Evolutionary conservation across 73 alveolate species (phyloP), one percentile per base, ranked within the genome.

Genomic region (Paramecium sexaurelia): DNA sequence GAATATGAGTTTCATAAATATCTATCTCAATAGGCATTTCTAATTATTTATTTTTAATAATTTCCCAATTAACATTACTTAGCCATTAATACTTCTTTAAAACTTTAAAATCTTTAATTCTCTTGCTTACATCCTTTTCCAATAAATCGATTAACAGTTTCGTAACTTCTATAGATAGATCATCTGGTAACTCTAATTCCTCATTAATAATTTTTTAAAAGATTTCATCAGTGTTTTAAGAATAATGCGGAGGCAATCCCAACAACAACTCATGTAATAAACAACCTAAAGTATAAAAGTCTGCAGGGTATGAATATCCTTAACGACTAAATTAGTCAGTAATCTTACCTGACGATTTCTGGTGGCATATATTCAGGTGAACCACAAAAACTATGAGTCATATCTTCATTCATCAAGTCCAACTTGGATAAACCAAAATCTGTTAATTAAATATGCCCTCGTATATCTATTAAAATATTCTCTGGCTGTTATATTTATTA

Each of bases 191-290:
- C 41, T 47, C 57, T 8, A 93, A 73, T n/a, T 78, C 93, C 51
- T 92, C 85, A 61, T 92, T 87, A 35, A 73, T 32, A 24, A 94
- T 94, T 17, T 92, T 92, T 19, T 57, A 51, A 55, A 85, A 92
- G 85, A 94, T 92, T 9, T 90, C 84, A 35, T 92, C 88, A 24
- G 92, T 92, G 75, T 94, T 87, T 19, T 94, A 75, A n/a, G 95
- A 92, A 69, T 94, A 94, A 83, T 92, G 94, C 22, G 98, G 98
- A 8, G 98, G 98, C 1, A 95, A 57, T 15, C 98, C 98, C 7
- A 71, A 69, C 5, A 95, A 85, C 84, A 95, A 66, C 35, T 95
- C 98, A 73, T 95, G 93, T 32, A 95, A 69, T 17, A 95, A 73
- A 10, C 94, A 85, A 0, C 98, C 98, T 33, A 95, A 75, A 6